Evolutionary conservation across 495 filamentous ascomycete genomes (phyloP).

Genomic region (Tuber borchii): DNA sequence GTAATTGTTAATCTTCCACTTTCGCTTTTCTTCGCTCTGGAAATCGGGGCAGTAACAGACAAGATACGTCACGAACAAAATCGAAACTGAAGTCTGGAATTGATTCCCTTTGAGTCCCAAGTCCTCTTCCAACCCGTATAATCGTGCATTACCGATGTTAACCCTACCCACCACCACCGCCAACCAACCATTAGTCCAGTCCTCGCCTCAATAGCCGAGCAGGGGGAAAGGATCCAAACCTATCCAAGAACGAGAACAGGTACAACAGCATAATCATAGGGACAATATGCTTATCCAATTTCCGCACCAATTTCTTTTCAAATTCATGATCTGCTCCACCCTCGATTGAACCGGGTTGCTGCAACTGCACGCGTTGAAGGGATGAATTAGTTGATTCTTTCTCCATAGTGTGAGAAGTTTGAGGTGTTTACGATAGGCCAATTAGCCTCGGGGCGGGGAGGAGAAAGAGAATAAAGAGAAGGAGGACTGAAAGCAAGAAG

Average conservation of each 20-base stretch:
- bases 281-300: conserved; percentile 54
- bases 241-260: conserved; percentile 61
- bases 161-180: conserved; percentile 45
- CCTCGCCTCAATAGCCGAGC: neutral
- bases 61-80: conserved; percentile 66
- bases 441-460: neutral
- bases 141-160: conserved; percentile 69
- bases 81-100: conserved; percentile 63
- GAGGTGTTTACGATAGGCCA: neutral
- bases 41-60: conserved; percentile 42
- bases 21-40: neutral
- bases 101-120: conserved; percentile 56
- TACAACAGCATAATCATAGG: conserved; percentile 58
- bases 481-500: neutral
- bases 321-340: conserved; percentile 22
- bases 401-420: neutral
- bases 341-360: neutral
- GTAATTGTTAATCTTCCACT: neutral
- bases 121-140: conserved; percentile 64
- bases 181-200: conserved; percentile 9
- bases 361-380: neutral
- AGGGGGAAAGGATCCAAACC: conserved; percentile 36
- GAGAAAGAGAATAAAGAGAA: neutral
- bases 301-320: conserved; percentile 31
- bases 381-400: neutral